These are phyloP conservation scores for Eucalyptus regnans DNA, from an alignment of 345 rosid genomes.

Conservation along the genomic window DNA sequence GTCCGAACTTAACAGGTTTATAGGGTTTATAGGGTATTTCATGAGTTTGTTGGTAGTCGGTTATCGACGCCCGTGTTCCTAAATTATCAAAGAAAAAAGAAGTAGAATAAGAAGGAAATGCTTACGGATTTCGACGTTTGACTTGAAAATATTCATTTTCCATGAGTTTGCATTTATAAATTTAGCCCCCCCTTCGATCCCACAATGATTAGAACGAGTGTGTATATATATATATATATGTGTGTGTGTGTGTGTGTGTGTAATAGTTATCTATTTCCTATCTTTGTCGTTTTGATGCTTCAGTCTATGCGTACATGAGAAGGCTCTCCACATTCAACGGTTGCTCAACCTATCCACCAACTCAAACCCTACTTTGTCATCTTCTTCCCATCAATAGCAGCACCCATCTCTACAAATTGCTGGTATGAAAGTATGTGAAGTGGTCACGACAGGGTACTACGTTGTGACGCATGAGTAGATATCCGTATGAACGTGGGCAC, in stretches of 20 bases:
- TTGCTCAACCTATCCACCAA: neutral
- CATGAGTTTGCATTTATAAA: neutral
- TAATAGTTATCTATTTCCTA: neutral
- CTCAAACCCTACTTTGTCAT: neutral
- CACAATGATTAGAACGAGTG: neutral
- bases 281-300: neutral
- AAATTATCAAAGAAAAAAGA: neutral
- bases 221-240: accelerated
- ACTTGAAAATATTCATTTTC: neutral
- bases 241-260: accelerated
- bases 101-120: neutral
- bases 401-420: neutral
- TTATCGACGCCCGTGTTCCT: accelerated
- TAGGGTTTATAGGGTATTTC: neutral
- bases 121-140: neutral
- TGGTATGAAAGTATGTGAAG: neutral
- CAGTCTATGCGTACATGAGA: neutral
- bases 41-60: accelerated
- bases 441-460: neutral
- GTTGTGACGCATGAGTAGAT: neutral
- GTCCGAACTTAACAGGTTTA: neutral
- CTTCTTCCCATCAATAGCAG: neutral
- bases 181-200: neutral
- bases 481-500: neutral
- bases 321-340: neutral